Percentiles rank a stretch among this genome's conserved stretches.
Evolutionary conservation across 2,329 filamentous ascomycete genomes (phyloP).

Genomic region (Pseudogymnoascus sp.): DNA sequence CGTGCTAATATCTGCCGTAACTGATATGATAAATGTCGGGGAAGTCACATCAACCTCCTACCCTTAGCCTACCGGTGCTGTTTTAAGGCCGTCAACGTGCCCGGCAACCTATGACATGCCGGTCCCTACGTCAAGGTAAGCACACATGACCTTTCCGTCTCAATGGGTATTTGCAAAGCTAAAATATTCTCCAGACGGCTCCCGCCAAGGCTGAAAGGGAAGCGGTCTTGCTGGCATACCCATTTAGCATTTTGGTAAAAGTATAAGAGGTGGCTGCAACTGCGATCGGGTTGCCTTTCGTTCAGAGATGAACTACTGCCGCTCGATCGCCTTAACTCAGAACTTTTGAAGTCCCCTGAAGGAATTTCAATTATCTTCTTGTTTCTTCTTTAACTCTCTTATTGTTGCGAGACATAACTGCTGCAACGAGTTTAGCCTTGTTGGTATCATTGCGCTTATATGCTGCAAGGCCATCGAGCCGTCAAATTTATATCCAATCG

Average conservation of each 20-base stretch:
- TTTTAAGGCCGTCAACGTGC: not conserved
- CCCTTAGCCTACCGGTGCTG: not conserved
- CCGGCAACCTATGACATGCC: not conserved
- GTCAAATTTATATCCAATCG: not conserved
- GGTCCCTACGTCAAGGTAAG: not conserved
- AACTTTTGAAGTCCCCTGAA: not conserved
- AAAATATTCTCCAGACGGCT: not conserved
- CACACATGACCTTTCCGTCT: not conserved
- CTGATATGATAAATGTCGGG: not conserved
- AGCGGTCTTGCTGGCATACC: not conserved
- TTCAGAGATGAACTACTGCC: not conserved
- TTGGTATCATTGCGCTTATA: not conserved
- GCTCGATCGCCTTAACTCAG: not conserved
- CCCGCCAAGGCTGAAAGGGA: not conserved
- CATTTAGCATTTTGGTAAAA: not conserved
- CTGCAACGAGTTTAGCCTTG: not conserved
- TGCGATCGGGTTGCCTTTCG: not conserved
- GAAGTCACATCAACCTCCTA: not conserved
- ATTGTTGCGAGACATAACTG: not conserved
- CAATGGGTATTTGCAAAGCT: not conserved
- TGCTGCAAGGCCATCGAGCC: not conserved
- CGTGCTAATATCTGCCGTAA: not conserved
- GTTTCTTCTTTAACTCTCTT: not conserved
- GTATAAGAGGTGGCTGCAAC: not conserved
- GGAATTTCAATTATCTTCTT: conserved; percentile 1